Base-by-base conservation (phyloP, 495 filamentous ascomycete species). In the Oidiodendron maius region DNA sequence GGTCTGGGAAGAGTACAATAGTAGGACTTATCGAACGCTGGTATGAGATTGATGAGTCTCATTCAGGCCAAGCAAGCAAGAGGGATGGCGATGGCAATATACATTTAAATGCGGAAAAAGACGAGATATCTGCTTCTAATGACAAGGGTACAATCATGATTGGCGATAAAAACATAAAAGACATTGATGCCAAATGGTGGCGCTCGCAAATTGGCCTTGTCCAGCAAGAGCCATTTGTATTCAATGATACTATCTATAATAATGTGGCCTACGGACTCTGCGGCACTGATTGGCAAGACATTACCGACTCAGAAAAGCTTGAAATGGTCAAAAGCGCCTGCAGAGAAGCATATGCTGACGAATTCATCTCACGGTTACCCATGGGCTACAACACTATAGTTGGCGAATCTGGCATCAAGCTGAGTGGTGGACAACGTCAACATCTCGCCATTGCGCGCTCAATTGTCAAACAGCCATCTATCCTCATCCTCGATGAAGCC, bases 1-100 rank as follows among this genome's bases (percentile, higher is more conserved):
- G 86, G 1, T 87, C 86, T 32, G 84, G 91, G 32, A 97, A 97
- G 66, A 90, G 84, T 55, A 96, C 91, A 0, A 86, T 96, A 12
- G 83, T 96, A 20, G 90, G 88, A 0, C 69, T 97, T 9, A 78
- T 97, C 32, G 89, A 96, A 60, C 79, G 91, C 1, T 97, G 95
- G 74, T 98, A 98, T 58, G 80, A 88, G 24, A 83, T 94, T 23
- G 41, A 55, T 25, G 25, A 58, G 48, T 44, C 51, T 36, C n/a
- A 22, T 59, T 38, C 55, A 52, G 35, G 51, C 46, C 0, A 58
- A 58, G 32, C 47, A 49, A 2, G 43, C 40, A 3, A 37, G 39
- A 20, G 39, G 58, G 20, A 44, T 35, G 20, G 30, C 38, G 8
- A 34, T 43, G 3, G 13, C 28, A 35, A 25, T 22, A 26, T 21